Conservation (phyloP, 2,329 filamentous ascomycete genomes). For the Sclerotinia subarctica region DNA sequence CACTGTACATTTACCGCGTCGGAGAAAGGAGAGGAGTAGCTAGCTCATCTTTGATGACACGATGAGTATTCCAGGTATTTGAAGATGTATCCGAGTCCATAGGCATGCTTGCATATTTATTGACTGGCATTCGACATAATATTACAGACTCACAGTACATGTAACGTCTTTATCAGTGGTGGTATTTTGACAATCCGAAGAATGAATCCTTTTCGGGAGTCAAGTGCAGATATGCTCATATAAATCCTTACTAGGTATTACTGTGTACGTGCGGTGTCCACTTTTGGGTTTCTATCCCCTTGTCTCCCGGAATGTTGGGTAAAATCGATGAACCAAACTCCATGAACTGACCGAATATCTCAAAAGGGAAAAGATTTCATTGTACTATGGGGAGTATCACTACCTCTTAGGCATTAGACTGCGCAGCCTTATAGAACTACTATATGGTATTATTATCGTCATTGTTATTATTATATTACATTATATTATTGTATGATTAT, state of each 20-base stretch:
- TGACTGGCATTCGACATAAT: not conserved
- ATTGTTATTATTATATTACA: not conserved
- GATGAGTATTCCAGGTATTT: not conserved
- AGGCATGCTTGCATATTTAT: not conserved
- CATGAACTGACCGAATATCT: not conserved
- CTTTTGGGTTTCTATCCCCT: slow-evolving; percentile 12
- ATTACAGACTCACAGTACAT: not conserved
- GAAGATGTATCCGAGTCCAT: not conserved
- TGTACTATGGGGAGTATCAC: not conserved
- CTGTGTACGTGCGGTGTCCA: slow-evolving; percentile 15
- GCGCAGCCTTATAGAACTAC: not conserved
- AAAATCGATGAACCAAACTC: slow-evolving; percentile 3
- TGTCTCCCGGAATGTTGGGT: slow-evolving; percentile 14
- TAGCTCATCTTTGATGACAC: not conserved
- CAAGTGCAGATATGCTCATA: slow-evolving; percentile 12
- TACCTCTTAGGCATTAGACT: not conserved
- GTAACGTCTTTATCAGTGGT: slow-evolving; percentile 1
- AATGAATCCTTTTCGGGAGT: slow-evolving; percentile 7
- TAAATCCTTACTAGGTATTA: not conserved
- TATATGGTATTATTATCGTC: not conserved
- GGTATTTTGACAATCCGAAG: slow-evolving; percentile 14
- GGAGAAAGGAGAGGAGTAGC: not conserved
- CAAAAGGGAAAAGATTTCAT: no score
- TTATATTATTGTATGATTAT: not conserved
- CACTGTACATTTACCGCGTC: not conserved